A percentile compares a stretch with the other conserved stretches of the same genome.
These are phyloP conservation scores for Chaetoceros muelleri DNA, from an alignment of 108 stramenopile genomes.

Conservation along the genomic window DNA sequence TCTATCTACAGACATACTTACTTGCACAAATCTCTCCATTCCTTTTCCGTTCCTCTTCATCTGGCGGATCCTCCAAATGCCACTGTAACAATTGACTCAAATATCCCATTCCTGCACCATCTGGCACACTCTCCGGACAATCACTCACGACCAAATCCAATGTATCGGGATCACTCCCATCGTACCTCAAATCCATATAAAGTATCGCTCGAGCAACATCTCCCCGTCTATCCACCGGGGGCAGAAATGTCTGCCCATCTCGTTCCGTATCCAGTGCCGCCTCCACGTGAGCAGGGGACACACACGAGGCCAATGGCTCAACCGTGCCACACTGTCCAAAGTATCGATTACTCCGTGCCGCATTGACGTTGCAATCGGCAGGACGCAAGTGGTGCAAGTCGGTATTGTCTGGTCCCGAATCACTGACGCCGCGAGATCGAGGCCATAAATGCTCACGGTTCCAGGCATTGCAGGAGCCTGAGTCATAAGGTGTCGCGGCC, in stretches of 20 bases:
- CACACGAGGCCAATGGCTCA: constrained; percentile 9
- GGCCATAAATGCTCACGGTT: constrained; percentile 80
- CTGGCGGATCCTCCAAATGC: constrained; percentile 60
- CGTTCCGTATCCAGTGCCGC: constrained; percentile 26
- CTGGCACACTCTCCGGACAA: constrained; percentile 18
- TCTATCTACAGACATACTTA: too few species aligned
- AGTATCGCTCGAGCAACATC: constrained; percentile 68
- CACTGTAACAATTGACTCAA: constrained; percentile 45
- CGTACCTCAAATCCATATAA: constrained; percentile 70
- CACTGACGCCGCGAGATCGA: constrained; percentile 36
- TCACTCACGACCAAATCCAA: constrained; percentile 18
- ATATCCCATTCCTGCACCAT: constrained; percentile 40
- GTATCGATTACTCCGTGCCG: constrained; percentile 38
- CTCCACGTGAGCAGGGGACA: constrained; percentile 25
- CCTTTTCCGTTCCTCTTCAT: constrained; percentile 38
- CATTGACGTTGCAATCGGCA: constrained; percentile 52
- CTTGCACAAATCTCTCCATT: constrained; percentile 45
- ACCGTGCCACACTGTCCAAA: constrained; percentile 32
- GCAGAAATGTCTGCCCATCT: constrained; percentile 25
- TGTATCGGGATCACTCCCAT: constrained; percentile 17
- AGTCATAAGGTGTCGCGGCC: constrained; percentile 21
- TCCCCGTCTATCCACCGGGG: constrained; percentile 43
- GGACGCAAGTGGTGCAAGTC: constrained; percentile 63
- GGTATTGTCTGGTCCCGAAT: constrained; percentile 31
- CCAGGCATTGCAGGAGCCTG: constrained; percentile 38